Evolutionary conservation across 2,329 filamentous ascomycete species (phyloP), one percentile per base, ranked within the genome.

Genomic region (Exserohilum rostratum): DNA sequence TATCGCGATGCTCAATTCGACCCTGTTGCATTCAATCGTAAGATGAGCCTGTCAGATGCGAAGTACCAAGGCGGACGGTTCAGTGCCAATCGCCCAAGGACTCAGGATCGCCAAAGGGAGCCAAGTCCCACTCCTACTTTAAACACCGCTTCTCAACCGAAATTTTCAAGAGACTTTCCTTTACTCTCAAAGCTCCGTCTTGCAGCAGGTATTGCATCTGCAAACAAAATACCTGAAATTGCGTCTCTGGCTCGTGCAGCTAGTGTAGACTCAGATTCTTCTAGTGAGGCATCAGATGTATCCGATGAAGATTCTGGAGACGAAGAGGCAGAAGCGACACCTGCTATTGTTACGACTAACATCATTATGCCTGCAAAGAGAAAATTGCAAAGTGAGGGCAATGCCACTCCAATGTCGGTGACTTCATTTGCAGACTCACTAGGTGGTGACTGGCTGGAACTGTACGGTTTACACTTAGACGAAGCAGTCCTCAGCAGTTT

Each of bases 41-140:
- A 77, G 46, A 66, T 84, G 50, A 73, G 74, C 34, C 61, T 76
- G 20, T 79, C 80, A 50, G 80, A 84, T 64, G 73, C 80, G 18
- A 86, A 85, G 62, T 87, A 86, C 69, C 74, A 77, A 40, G 70
- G 76, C 29, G 82, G 81, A 7, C 79, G 78, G 43, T 84, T 76
- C 39, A 66, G 63, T 15, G n/a, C 56, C 3, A 39, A 58, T 25
- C 47, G 54, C 12, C 31, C 48, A 17, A 40, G 17, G n/a, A 25
- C 40, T 17, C 37, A 18, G 17, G n/a, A 22, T 13, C 15, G 10
- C 17, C 62, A 64, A n/a, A 46, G 31, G 12, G 43, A 64, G 29
- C 11, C 48, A 12, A 34, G 37, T 10, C 13, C 42, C 29, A 43
- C 39, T 9, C 11, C 48, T 15, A 20, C 45, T 6, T n/a, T 30